Conservation (phyloP, 2,329 filamentous ascomycete species). For the Fusarium ambrosium region DNA sequence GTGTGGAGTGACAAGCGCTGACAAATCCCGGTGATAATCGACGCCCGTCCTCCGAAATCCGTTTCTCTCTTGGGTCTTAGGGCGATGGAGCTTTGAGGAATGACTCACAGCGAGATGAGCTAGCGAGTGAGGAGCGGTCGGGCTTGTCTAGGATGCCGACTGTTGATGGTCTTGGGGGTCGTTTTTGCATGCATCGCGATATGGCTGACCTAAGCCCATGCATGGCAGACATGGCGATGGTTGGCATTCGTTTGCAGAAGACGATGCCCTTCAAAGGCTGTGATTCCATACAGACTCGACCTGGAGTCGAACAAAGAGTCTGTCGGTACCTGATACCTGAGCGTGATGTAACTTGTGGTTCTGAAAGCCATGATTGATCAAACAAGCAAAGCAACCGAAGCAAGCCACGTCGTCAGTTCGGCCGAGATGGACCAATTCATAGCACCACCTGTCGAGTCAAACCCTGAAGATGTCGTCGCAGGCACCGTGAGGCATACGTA, state of each 20-base stretch:
- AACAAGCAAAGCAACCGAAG: background rate
- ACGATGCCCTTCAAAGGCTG: background rate
- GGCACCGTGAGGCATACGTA: conserved; percentile 16
- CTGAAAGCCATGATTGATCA: background rate
- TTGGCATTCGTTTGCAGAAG: background rate
- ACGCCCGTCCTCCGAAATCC: conserved; percentile 40
- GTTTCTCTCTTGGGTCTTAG: conserved; percentile 9
- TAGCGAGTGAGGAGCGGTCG: background rate
- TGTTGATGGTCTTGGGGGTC: conserved; percentile 2
- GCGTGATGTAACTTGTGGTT: background rate
- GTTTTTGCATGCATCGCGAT: background rate
- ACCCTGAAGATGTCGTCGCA: conserved; percentile 8
- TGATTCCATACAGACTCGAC: background rate
- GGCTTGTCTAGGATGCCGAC: background rate
- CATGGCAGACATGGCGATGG: background rate
- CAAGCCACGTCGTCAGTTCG: background rate
- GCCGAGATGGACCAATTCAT: conserved; percentile 1
- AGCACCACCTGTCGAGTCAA: conserved; percentile 1
- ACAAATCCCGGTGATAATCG: conserved; percentile 43
- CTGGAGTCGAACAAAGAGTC: background rate
- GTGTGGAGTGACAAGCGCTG: conserved; percentile 38
- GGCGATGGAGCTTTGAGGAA: conserved; percentile 12
- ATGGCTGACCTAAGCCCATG: conserved; percentile 7
- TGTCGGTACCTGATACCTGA: background rate
- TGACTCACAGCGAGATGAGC: conserved; percentile 32